Conservation (phyloP, 2,329 filamentous ascomycete species). For the Trichocomaceae sp. region DNA sequence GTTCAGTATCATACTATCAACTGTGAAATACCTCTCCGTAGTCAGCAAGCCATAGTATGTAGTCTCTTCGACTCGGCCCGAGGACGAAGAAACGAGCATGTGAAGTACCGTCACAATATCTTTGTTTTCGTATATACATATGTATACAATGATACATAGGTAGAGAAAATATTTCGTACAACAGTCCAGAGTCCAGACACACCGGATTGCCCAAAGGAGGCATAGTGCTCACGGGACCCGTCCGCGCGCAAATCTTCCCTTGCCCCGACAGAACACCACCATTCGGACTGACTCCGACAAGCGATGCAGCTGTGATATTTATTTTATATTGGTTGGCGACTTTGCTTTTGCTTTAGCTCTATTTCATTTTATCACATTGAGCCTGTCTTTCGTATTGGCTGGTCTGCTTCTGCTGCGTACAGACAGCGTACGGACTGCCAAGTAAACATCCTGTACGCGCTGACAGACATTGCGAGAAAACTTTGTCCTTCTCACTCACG, state of each 20-base stretch:
- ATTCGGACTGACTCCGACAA: background rate
- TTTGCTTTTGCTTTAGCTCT: background rate
- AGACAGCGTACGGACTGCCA: no score
- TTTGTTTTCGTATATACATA: background rate
- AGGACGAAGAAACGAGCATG: no score
- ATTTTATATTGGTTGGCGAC: background rate
- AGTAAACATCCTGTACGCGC: no score
- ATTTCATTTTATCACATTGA: background rate
- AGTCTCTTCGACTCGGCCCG: no score
- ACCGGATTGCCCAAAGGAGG: conserved; percentile 11
- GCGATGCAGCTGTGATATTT: background rate
- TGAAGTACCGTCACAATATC: no score
- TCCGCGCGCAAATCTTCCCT: background rate
- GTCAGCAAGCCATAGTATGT: no score
- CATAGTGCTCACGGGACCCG: background rate
- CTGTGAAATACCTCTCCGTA: no score
- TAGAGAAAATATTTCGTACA: no score
- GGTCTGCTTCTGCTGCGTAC: no score
- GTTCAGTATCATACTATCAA: background rate
- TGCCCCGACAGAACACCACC: background rate
- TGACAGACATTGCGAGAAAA: background rate
- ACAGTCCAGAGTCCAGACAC: no score
- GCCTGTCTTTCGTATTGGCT: background rate
- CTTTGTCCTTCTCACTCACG: background rate
- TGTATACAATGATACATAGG: no score